Evolutionary conservation across 768 basidiomycete species (phyloP), one percentile per base, ranked within the genome.

Genomic region (Terana coerulea): DNA sequence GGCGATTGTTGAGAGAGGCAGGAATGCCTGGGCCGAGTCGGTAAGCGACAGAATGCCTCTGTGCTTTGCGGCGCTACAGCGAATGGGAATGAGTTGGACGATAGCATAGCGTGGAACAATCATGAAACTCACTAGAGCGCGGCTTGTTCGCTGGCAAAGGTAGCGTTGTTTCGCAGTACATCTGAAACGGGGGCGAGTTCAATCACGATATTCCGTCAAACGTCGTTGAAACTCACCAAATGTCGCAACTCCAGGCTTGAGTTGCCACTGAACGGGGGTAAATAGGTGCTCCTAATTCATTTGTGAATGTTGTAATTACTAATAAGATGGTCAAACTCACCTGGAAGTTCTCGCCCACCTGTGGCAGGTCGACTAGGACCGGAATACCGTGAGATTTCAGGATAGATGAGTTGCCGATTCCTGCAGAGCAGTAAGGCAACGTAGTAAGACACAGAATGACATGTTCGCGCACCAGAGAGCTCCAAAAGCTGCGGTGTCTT

Each of bases 261-360:
- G 22, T 22, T 51, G 26, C 17, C 31, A 42, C 31, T 51, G 30
- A 5, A 21, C 26, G 33, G n/a, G 9, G 17, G 14, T 3, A 31
- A 43, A 11, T 19, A 6, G 28, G 12, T 34, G 25, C 26, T 30
- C 10, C 26, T 7, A 6, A 14, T 11, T 42, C 21, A 9, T 42
- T n/a, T n/a, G n/a, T n/a, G n/a, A n/a, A 22, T 10, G 40, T 14
- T 10, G 9, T 9, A 9, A 14, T 22, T 19, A 6, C n/a, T 36
- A 26, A 5, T 10, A 5, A n/a, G 5, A 10, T 17, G 36, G 22
- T 11, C 4, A 10, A 9, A 19, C 81, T 79, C 56, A 83, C 81
- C 60, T 81, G 80, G 22, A 82, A 70, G 59, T 83, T 81, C 63
- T 71, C 72, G 7, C 80, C 80, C 4, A 81, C 78, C 3, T 71